Base-by-base conservation (phyloP, 2,329 filamentous ascomycete species). In the Ascochyta pisi region DNA sequence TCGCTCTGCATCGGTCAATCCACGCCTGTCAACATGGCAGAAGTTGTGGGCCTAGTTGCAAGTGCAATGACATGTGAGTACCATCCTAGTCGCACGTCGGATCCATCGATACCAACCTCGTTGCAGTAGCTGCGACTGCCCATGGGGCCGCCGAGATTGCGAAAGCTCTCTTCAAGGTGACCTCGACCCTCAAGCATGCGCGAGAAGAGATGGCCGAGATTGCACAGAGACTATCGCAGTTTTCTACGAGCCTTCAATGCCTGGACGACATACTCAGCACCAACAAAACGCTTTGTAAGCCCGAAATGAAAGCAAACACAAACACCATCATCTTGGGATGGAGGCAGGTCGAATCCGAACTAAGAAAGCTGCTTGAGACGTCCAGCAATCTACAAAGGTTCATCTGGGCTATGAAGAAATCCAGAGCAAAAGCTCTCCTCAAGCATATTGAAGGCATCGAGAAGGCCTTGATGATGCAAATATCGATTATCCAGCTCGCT, bases 61-160 rank as follows among this genome's bases (percentile, higher is more conserved):
- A 50, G 48, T 12, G 33, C 48, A 35, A n/a, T 44, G 6, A 38
- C 39, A 6, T 44, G 40, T 44, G 13, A 44, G 48, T 44, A 4
- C 9, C 7, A 15, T 15, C 10, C 33, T 23, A n/a, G 19, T 15
- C 15, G 6, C 13, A 23, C 8, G 31, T 7, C 4, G 16, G 3
- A 1, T 23, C 8, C 15, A 19, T 16, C 9, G n/a, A 19, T 19
- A 27, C 12, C 6, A 29, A 38, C 12, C 6, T 5, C 8, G 23
- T 1, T 19, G 23, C 24, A 37, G 40, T 44, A 40, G 40, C 39
- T 29, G 48, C 40, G 13, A 39, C 40, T 10, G 48, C 48, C 16
- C 40, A 44, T 22, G 48, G 48, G 1, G 48, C 40, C 1, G 40
- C 40, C n/a, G 12, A 44, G 9, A 4, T 51, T 3, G 12, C 40